Evolutionary conservation across 768 basidiomycete species (phyloP), one percentile per base, ranked within the genome.

Genomic region (Cystoderma amianthinum): DNA sequence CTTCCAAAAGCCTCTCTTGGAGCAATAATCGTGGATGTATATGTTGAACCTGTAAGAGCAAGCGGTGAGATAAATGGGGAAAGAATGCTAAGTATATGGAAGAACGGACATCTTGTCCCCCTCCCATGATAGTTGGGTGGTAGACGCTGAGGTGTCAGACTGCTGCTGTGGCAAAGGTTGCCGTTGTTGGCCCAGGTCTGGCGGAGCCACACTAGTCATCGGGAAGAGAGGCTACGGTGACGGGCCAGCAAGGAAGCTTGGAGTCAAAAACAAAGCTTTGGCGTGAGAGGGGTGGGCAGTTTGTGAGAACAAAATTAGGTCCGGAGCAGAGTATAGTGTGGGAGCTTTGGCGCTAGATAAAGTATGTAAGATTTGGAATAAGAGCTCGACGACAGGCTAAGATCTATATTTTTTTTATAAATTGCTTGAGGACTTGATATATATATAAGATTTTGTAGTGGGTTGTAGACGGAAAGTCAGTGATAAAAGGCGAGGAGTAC

Each of bases 11-110:
- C 86, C 86, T 39, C 85, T 80, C 61, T 90, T 90, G 53, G 56
- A 63, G 63, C 87, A 89, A 54, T 90, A 90, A 65, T 90, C 87
- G 55, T 83, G 74, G 50, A 90, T 89, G 63, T 90, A 90, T 56
- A 89, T 86, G 63, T 89, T 88, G 60, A 89, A 89, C 86, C 86
- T 89, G 61, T 21, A 16, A 13, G 28, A 43, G 42, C 37, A 35
- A 23, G 37, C 37, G 25, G 41, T 25, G 39, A 44, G 39, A 47
- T 17, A 32, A 38, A 19, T 41, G 36, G 19, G 30, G 42, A 20
- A 38, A 39, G 22, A 43, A 42, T 13, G 32, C 20, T 33, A 35
- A 19, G 46, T 32, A 20, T 33, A 46, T 36, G 33, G 45, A 41
- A 46, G 44, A 42, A 71, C 78, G 46, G 45, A 88, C 87, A 89